Evolutionary conservation across 164 flowering plant species (phyloP), one percentile per base, ranked within the genome.

Genomic region (Vitis riparia): DNA sequence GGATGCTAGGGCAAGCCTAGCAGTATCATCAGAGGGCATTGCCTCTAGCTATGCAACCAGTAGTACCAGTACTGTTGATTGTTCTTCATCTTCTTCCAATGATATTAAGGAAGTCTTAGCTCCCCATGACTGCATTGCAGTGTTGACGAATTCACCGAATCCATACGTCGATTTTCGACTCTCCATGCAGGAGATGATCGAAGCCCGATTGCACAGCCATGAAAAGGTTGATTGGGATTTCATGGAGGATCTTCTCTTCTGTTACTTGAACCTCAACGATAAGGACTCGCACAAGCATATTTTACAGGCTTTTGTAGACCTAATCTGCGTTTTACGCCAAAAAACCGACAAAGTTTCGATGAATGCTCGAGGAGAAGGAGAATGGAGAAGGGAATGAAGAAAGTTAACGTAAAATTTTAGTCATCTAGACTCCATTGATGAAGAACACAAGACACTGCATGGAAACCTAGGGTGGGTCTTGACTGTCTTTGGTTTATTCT

Each of bases 241-340:
- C 82, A 77, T 92, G 95, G 94, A 92, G 71, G 95, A 89, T 75
- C 79, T 94, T 3, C 71, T 94, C 70, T 82, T 92, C 67, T 86
- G 90, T 67, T 94, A 81, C 78, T 70, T 94, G 69, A 82, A 80
- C 47, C 61, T 92, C 77, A 94, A 94, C 63, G 90, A 91, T 68
- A 82, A 86, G 82, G 84, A 78, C 53, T 82, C 89, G 1, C 67
- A 87, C 68, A 85, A 71, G 80, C 86, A 76, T 74, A 87, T 94
- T 14, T 68, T 94, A 1, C 75, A 86, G 8, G 97, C 98, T 5
- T 94, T 91, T 47, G 86, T 80, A 1, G 97, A 94, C 53, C 29
- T 89, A 14, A 50, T 88, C 5, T 79, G 78, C 6, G 73, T 55
- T 69, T 67, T 88, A 63, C 83, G 89, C 3, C 82, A 63, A 17